Evolutionary conservation across 768 basidiomycete genomes (phyloP).

Genomic region (Tricholoma flavovirens): DNA sequence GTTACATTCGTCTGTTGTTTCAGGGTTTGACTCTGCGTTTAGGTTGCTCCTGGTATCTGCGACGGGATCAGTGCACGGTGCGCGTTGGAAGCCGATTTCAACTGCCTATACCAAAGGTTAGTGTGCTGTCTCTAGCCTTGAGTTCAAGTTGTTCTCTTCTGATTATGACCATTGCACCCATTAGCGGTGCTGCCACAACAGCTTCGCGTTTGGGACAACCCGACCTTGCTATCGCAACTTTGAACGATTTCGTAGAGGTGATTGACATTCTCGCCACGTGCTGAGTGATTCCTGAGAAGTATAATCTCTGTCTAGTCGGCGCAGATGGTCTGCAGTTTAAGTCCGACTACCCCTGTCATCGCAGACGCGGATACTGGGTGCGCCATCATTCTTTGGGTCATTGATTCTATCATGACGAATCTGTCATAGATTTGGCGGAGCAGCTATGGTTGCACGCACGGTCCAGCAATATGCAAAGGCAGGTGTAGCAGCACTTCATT

Average conservation of each 20-base stretch:
- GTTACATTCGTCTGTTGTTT: not conserved
- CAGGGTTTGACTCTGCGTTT: not conserved
- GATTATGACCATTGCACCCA: not conserved
- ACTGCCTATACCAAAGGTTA: slow-evolving; percentile 71
- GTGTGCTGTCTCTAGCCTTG: not conserved
- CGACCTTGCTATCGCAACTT: slow-evolving; percentile 73
- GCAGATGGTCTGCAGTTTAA: slow-evolving; percentile 62
- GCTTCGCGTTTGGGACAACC: slow-evolving; percentile 74
- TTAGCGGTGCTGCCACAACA: slow-evolving; percentile 71
- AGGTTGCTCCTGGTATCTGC: slow-evolving; percentile 77
- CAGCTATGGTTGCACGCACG: slow-evolving; percentile 70
- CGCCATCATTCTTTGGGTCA: slow-evolving; percentile 3
- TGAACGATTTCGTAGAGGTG: slow-evolving; percentile 71
- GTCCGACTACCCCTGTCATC: slow-evolving; percentile 64
- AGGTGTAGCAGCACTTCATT: slow-evolving; percentile 71
- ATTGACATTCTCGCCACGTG: not conserved
- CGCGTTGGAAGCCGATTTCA: slow-evolving; percentile 74
- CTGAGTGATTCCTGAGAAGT: not conserved
- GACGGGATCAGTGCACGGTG: slow-evolving; percentile 78
- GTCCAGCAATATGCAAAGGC: slow-evolving; percentile 64
- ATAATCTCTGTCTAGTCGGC: slow-evolving; percentile 37
- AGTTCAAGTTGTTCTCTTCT: not conserved
- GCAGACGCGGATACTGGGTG: slow-evolving; percentile 80
- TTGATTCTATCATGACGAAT: not conserved
- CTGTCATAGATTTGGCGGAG: slow-evolving; percentile 53